phyloP scores from a whole-genome alignment of 2,329 filamentous ascomycete genomes.

The Arthrobotrys iridis region DNA sequence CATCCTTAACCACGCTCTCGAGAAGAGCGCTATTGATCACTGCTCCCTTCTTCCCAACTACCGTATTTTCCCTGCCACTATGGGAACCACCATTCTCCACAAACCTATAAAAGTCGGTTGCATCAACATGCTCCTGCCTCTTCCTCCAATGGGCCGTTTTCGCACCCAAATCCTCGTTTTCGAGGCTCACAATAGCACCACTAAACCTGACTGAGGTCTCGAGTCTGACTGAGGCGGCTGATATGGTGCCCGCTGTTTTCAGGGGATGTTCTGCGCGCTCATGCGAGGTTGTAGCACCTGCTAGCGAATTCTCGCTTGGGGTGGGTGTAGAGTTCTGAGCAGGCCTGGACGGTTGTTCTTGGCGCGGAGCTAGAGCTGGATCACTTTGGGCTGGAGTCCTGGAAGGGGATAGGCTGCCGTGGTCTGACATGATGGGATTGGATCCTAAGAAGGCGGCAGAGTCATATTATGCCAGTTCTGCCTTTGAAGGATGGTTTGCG shows the following conservation, averaged over 20 bases:
- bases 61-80: constrained; percentile 15
- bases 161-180: constrained; percentile 28
- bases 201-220: constrained; percentile 42
- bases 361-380: background rate
- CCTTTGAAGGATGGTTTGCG: background rate
- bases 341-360: constrained; percentile 8
- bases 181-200: background rate
- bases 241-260: background rate
- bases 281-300: constrained; percentile 9
- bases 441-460: background rate
- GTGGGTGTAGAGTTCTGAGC: background rate
- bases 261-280: constrained; percentile 32
- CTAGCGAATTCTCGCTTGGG: constrained; percentile 19
- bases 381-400: background rate
- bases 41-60: background rate
- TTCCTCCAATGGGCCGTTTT: constrained; percentile 18
- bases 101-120: constrained; percentile 32
- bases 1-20: background rate
- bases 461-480: too few species aligned
- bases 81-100: background rate
- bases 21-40: background rate
- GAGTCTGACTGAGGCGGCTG: constrained; percentile 18
- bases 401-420: constrained; percentile 6
- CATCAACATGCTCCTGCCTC: constrained; percentile 45
- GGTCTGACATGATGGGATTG: background rate